These are phyloP conservation scores for Lumnitzera racemosa DNA, from an alignment of 345 rosid genomes.

Conservation along the genomic window DNA sequence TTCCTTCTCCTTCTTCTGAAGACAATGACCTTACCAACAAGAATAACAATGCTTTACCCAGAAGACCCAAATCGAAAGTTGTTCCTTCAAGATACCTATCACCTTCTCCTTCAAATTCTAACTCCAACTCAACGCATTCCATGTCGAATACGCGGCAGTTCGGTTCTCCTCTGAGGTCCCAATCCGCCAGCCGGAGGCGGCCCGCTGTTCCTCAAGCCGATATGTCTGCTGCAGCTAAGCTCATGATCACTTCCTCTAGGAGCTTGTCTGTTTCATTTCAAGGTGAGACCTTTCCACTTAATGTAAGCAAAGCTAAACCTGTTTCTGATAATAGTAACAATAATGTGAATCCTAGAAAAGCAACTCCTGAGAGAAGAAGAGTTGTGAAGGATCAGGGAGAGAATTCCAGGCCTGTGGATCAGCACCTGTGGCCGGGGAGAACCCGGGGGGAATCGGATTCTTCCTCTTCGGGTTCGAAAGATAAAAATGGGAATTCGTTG, in stretches of 20 bases:
- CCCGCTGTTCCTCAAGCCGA: conserved; percentile 21
- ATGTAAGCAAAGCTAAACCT: conserved; percentile 70
- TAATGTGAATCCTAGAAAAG: conserved; percentile 23
- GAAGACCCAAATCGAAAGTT: conserved; percentile 66
- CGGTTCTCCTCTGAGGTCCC: conserved; percentile 70
- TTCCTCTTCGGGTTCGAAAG: conserved; percentile 13
- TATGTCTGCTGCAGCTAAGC: conserved; percentile 51
- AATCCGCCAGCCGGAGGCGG: conserved; percentile 71
- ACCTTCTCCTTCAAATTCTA: conserved; percentile 49
- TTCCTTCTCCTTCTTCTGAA: too few species aligned
- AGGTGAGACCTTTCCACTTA: conserved; percentile 84
- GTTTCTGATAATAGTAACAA: conserved; percentile 22
- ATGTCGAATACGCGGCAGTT: conserved; percentile 38
- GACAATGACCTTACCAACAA: conserved; percentile 10
- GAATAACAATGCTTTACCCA: conserved; percentile 28
- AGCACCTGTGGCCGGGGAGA: conserved; percentile 77
- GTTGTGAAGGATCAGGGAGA: conserved; percentile 69
- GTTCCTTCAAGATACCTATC: conserved; percentile 88
- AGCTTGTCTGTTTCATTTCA: conserved; percentile 93
- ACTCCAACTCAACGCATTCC: conserved; percentile 22
- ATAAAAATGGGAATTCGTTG: conserved; percentile 14
- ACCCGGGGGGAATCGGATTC: conserved; percentile 28
- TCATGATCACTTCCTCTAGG: conserved; percentile 76
- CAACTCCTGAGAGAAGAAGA: conserved; percentile 53
- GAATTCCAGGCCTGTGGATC: conserved; percentile 55